phyloP scores from a whole-genome alignment of 208 protist species.

The Trichomonas gallinae region DNA sequence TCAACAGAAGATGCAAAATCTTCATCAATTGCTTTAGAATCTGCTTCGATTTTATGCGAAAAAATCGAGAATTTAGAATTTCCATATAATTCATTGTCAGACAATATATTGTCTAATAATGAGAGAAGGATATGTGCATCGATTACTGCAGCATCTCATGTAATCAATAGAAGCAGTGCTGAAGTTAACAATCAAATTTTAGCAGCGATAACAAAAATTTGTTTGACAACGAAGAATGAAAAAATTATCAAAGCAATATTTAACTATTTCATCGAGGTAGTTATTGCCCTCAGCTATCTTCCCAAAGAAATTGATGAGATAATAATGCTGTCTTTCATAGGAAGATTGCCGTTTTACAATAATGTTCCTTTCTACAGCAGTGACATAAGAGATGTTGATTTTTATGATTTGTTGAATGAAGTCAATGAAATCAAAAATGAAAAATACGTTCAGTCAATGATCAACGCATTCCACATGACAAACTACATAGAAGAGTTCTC shows the following conservation, averaged over 20 bases:
- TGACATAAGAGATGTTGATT: not conserved
- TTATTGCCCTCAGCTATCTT: not conserved
- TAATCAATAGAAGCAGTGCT: not conserved
- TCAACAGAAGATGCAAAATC: not conserved
- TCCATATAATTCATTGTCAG: not conserved
- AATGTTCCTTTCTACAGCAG: not conserved
- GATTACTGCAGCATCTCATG: not conserved
- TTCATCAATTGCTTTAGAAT: not conserved
- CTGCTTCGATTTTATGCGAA: not conserved
- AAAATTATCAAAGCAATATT: not conserved
- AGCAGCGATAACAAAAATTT: not conserved
- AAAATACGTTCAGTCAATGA: not conserved
- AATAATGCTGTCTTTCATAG: not conserved
- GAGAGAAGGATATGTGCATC: not conserved
- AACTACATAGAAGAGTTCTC: not conserved
- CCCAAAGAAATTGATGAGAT: not conserved
- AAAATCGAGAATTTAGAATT: not conserved
- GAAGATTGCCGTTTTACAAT: not conserved
- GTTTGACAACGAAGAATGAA: not conserved
- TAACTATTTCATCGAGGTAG: not conserved
- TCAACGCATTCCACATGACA: not conserved
- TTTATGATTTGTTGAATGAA: not conserved
- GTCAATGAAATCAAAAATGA: not conserved
- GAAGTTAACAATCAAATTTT: not conserved
- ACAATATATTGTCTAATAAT: not conserved